Base-by-base conservation (phyloP, 2,329 filamentous ascomycete species). In the Alternaria rosae region DNA sequence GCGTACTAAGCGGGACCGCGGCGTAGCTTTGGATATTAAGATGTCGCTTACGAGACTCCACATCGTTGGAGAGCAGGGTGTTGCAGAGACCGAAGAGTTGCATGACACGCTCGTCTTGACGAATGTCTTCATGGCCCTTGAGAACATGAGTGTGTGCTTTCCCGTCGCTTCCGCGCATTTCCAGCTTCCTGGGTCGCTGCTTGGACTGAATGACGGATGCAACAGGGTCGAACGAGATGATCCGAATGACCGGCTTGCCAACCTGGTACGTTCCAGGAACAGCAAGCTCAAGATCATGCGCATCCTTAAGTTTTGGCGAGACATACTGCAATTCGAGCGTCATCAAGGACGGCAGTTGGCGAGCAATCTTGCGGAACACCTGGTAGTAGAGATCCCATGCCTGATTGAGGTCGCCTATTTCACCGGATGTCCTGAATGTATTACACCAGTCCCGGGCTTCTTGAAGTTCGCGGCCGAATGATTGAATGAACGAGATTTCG, bases 321-420 rank as follows among this genome's bases (percentile, higher is more conserved):
- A 97, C 97, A 79, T 99, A 99, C 66, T 96, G 93, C 70, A 99
- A 85, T 80, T 99, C 96, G 43, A 99, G 86, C 56, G 90, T 92
- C 70, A 93, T 97, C 68, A 99, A 87, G 73, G 98, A 95, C 4
- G 93, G 94, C 50, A 99, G 83, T 80, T 99, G 96, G 65, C 94
- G 88, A 50, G 91, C 92, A 76, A 99, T 98, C 76, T 96, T 92
- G 64, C 94, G 89, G 88, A 99, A 99, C 1, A 98, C 95, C 69
- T 97, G 93, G 80, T 99, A 99, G 81, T 99, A 99, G 13, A 99
- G 87, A 80, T 99, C 96, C 95, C 95, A 99, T 7, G 95, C 95
- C 80, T 97, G 93, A 76, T 98, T 99, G 47, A 99, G 87, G 77
- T 99, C 96, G 50, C 92, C 94, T 63, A 95, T 89, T 75, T 99